These are phyloP conservation scores for Fusarium bulbicola DNA, from an alignment of 2,329 filamentous ascomycete species.

Conservation along the genomic window DNA sequence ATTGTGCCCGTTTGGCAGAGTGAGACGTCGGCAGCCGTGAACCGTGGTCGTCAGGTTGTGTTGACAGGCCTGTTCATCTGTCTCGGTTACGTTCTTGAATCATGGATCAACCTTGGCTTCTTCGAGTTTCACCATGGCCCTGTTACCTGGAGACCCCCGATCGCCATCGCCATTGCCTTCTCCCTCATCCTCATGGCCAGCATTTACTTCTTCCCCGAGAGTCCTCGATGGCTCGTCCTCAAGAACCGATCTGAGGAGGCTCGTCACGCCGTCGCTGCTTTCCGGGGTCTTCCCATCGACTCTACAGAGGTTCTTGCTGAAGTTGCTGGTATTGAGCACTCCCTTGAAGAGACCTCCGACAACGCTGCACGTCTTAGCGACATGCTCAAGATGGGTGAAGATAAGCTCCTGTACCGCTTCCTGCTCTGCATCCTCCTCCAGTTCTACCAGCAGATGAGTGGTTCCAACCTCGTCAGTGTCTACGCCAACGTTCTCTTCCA, in stretches of 20 bases:
- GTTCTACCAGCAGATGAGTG: conserved; percentile 45
- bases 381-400: conserved; percentile 59
- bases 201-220: conserved; percentile 50
- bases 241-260: conserved; percentile 47
- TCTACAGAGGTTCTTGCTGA: conserved; percentile 52
- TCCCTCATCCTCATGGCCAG: conserved; percentile 46
- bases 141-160: conserved; percentile 51
- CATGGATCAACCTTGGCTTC: conserved; percentile 58
- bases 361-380: conserved; percentile 52
- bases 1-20: conserved; percentile 64
- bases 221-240: conserved; percentile 49
- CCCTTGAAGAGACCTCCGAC: conserved; percentile 54
- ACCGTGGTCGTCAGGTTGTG: conserved; percentile 57
- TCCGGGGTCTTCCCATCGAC: conserved; percentile 51
- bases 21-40: conserved; percentile 59
- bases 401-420: conserved; percentile 59
- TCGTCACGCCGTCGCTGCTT: conserved; percentile 46
- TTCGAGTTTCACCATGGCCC: conserved; percentile 39
- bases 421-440: conserved; percentile 45
- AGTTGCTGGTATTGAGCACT: conserved; percentile 58
- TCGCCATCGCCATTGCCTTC: conserved; percentile 47
- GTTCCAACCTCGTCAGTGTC: conserved; percentile 43
- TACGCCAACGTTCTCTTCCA: conserved; percentile 45
- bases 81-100: conserved; percentile 50
- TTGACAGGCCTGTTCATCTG: conserved; percentile 63